Evolutionary conservation across 495 filamentous ascomycete genomes (phyloP), one percentile per base, ranked within the genome.

Genomic region (Daldinia loculata): DNA sequence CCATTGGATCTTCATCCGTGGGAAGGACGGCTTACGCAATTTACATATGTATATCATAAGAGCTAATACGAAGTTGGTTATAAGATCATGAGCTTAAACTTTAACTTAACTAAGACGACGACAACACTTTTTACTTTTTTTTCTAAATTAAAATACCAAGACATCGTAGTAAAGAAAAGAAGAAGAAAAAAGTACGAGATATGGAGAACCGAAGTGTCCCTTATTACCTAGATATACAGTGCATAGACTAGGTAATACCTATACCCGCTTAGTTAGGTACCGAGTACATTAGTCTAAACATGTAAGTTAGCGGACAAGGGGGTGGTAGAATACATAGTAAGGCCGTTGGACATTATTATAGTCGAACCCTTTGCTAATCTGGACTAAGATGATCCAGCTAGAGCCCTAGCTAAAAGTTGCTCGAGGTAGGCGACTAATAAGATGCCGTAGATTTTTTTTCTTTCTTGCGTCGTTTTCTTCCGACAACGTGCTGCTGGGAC

Each of bases 401-500:
- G 14, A 70, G 67, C 67, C 67, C 36, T 56, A 30, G 29, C 56
- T 38, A 59, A 45, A 52, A 51, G 53, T 55, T 39, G 29, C 30
- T 56, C 30, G n/a, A 56, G n/a, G 58, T 53, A 71, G 63, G 63
- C 70, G 56, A 67, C 56, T 60, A 66, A 68, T 65, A 59, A 68
- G 61, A 65, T 36, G 14, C n/a, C 30, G 53, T 51, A 19, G 53
- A 22, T 26, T 48, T 38, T 66, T 66, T 53, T 22, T 48, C 24
- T 48, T 24, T 24, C 3, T 53, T 71, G 52, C 55, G 63, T 67
- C 63, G 50, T 53, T 58, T 71, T 69, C 65, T 69, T 68, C 70
- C 70, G 66, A 73, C 34, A 58, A 66, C 60, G 61, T 65, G 70
- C 61, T 64, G 61, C 60, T 64, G 17, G 59, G 52, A 69, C 70